Evolutionary conservation across 805 yeast genomes (phyloP).

Genomic region (Spathaspora hagerdaliae): DNA sequence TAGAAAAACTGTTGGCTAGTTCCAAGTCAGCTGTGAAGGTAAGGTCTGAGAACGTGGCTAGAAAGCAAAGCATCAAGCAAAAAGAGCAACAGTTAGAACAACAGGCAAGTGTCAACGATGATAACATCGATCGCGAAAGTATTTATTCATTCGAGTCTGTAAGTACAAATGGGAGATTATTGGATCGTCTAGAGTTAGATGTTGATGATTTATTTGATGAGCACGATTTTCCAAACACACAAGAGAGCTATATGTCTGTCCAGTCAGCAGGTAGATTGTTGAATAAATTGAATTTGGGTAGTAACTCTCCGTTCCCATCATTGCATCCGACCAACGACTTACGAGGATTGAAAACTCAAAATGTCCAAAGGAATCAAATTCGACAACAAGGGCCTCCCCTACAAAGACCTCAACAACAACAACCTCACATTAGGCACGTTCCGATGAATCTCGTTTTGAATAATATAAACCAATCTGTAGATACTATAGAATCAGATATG

Average conservation of each 20-base stretch:
- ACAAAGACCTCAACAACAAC: not conserved
- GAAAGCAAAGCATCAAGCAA: not conserved
- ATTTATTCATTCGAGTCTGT: conserved; percentile 43
- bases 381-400: not conserved
- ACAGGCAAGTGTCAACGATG: not conserved
- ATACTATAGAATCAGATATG: conserved; percentile 22
- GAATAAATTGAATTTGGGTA: conserved; percentile 26
- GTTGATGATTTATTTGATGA: conserved; percentile 17
- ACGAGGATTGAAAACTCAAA: conserved; percentile 2
- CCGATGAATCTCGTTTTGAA: conserved; percentile 18
- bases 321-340: not conserved
- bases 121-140: conserved; percentile 26
- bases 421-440: conserved; percentile 11
- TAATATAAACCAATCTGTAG: conserved; percentile 19
- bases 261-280: conserved; percentile 24
- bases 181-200: conserved; percentile 34
- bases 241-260: conserved; percentile 17
- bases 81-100: not conserved
- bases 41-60: not conserved
- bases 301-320: not conserved
- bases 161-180: conserved; percentile 37
- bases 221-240: conserved; percentile 8
- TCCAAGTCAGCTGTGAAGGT: not conserved
- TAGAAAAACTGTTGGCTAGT: not conserved
- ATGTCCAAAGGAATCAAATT: not conserved